Base-by-base conservation (phyloP, 2,329 filamentous ascomycete species). In the Dothiorella sarmentorum region DNA sequence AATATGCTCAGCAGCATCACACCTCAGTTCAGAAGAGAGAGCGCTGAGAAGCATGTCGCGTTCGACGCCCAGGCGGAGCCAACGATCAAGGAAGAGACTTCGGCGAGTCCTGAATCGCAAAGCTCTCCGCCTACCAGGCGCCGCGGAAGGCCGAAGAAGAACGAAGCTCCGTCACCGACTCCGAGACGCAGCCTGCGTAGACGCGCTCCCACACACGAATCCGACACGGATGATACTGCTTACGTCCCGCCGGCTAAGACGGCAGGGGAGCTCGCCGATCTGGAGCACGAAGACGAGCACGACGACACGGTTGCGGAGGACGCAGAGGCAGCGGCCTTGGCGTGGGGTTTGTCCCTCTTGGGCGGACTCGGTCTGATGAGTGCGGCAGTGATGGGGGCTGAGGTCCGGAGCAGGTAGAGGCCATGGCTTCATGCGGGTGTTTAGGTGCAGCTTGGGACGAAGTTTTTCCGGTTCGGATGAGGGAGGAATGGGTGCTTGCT, bases 1-100 rank as follows among this genome's bases (percentile, higher is more conserved):
- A 73, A 78, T 9, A 80, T 86, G 63, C 66, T 85, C 7, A 64
- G 69, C 20, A 69, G 64, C 60, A 71, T 69, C 51, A 45, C 71
- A 2, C 61, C 65, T 15, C 61, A 63, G 9, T 29, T 52, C 1
- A 29, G 29, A 7, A 42, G 42, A 2, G 43, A 40, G 27, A 35
- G 27, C 15, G 20, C 20, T 4, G 63, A 63, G 31, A 69, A 70
- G 44, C 69, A 71, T 31, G 68, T 72, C 3, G 61, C 56, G 10
- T 66, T 67, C 45, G 57, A 61, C 3, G 35, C 58, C 6, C 26
- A 64, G 24, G 35, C 56, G n/a, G 52, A 62, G 3, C 29, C 31
- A 31, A 27, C 31, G 33, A 22, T 33, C 24, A 59, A 31, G 49
- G 59, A 35, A 58, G 64, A 37, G 52, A 38, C 22, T 42, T 52